Evolutionary conservation across 2,329 filamentous ascomycete species (phyloP), one percentile per base, ranked within the genome.

Genomic region (Alternaria hordeiaustralica): DNA sequence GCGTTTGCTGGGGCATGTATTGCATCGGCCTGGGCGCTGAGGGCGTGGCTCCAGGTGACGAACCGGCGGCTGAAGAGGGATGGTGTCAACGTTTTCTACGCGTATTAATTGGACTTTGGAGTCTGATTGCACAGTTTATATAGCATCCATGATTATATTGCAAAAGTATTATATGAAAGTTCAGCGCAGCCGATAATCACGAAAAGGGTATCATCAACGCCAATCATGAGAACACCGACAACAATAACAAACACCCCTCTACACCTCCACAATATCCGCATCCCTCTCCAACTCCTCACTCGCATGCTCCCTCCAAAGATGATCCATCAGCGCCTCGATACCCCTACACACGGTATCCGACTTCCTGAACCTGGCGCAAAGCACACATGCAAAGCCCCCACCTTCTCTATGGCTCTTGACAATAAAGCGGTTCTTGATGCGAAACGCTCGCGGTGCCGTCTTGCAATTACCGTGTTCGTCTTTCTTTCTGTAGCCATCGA

Each of bases 271-370:
- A 33, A 79, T 73, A 55, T 78, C 71, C 15, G 56, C 68, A 45
- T 79, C 76, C 36, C 43, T 59, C 44, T 69, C 73, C 60, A 78
- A 55, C 63, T 78, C 77, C 15, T 60, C 64, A 18, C 65, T 60
- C 2, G 65, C 62, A 66, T 79, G 77, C 36, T 78, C 76, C 36
- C 67, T 67, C 76, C 77, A 78, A 21, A 79, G 25, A 69, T 79
- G 77, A 28, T 78, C 76, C 60, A 79, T 71, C 30, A 79, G 47
- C n/a, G 68, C 69, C 9, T 45, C 60, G 4, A 74, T 55, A 15
- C 68, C 66, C 13, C 62, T 60, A 58, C 75, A 76, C 10, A 74
- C 68, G 5, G 76, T 79, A 60, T 79, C 77, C 25, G 62, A 67
- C 8, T 72, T 61, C 18, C 66, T 67, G 43, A 64, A 71, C 44